Conservation (phyloP, 192 early-diverging fungal species). For the Coemansia sp. region DNA sequence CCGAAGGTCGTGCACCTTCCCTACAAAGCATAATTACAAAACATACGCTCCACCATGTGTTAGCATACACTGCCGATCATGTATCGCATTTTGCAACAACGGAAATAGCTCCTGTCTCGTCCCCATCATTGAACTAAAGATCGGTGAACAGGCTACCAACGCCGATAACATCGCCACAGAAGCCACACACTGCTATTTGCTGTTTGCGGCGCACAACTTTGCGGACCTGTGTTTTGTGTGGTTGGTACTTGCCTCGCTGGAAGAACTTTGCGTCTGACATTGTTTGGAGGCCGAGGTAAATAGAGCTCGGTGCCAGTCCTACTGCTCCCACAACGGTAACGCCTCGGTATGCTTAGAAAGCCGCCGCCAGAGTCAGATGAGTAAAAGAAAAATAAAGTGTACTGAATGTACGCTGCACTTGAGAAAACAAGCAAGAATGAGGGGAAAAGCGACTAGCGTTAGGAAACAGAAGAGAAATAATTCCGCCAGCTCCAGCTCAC, state of each 20-base stretch:
- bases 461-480: background rate
- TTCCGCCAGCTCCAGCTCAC: background rate
- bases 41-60: background rate
- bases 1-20: conserved; percentile 87
- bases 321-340: background rate
- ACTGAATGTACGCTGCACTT: background rate
- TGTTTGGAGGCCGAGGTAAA: conserved; percentile 15
- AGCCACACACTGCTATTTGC: background rate
- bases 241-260: conserved; percentile 61
- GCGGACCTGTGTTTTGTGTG: background rate
- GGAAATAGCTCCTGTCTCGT: background rate
- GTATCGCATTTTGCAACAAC: background rate
- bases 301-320: background rate
- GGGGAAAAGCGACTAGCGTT: background rate
- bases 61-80: conserved; percentile 6
- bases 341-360: background rate
- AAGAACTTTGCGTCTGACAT: conserved; percentile 82
- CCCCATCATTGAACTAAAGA: background rate
- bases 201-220: background rate
- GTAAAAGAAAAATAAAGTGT: conserved; percentile 1
- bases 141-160: background rate
- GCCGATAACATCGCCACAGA: background rate
- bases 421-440: background rate
- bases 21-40: conserved; percentile 38
- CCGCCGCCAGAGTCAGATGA: background rate